These are phyloP conservation scores for Gnaphalium uliginosum DNA, from an alignment of 129 eudicot species.

Conservation along the genomic window DNA sequence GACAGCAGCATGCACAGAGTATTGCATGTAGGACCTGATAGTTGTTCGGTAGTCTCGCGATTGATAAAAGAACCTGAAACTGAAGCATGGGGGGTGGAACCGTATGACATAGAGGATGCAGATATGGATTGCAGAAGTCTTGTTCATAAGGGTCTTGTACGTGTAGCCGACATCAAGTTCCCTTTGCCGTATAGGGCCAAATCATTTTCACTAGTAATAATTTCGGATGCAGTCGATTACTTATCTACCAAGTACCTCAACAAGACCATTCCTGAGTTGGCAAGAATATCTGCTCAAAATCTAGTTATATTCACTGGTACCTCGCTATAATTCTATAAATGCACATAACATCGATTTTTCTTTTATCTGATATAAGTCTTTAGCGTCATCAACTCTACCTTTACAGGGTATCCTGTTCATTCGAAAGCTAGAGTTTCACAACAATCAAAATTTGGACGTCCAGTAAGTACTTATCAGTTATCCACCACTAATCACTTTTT, in stretches of 20 bases:
- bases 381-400: neutral
- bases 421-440: conserved; percentile 52
- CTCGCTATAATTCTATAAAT: neutral
- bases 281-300: conserved; percentile 32
- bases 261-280: conserved; percentile 32
- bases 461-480: conserved; percentile 34
- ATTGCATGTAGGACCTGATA: conserved; percentile 10
- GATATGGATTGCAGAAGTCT: conserved; percentile 3
- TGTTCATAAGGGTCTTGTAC: conserved; percentile 11
- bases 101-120: conserved; percentile 10
- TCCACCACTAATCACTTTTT: neutral
- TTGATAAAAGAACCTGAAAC: neutral
- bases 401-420: conserved; percentile 49
- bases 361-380: neutral
- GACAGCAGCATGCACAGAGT: conserved; percentile 21
- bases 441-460: conserved; percentile 55
- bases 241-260: conserved; percentile 36
- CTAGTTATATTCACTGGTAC: conserved; percentile 9
- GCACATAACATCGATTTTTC: neutral
- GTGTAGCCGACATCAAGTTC: conserved; percentile 38
- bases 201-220: conserved; percentile 33
- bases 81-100: conserved; percentile 21
- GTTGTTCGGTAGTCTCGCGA: neutral
- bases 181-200: conserved; percentile 35
- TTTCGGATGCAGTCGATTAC: conserved; percentile 37